A percentile compares a stretch with the other conserved stretches of the same genome.
phyloP scores from a whole-genome alignment of 805 yeast genomes.

The Pichia insulana region DNA sequence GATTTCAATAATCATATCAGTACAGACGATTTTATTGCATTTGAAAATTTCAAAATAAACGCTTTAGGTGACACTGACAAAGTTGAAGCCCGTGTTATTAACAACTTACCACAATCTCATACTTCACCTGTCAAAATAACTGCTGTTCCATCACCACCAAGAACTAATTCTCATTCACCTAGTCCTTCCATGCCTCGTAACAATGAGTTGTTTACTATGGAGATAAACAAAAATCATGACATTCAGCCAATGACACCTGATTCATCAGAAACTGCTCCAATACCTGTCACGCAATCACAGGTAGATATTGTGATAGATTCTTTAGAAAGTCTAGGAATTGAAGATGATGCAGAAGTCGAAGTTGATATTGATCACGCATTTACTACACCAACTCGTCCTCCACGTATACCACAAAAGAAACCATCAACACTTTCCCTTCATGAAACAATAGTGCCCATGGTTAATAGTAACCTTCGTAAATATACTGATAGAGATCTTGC shows the following conservation, averaged over 20 bases:
- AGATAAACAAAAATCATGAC: not conserved
- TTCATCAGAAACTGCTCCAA: not conserved
- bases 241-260: not conserved
- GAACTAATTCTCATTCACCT: constrained; percentile 6
- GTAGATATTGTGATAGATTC: constrained; percentile 3
- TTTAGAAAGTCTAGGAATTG: constrained; percentile 4
- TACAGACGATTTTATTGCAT: constrained; percentile 20
- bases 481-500: constrained; percentile 27
- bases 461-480: constrained; percentile 20
- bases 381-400: constrained; percentile 4
- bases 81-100: constrained; percentile 4
- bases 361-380: not conserved
- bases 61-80: constrained; percentile 8
- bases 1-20: constrained; percentile 20
- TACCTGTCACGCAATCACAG: constrained; percentile 7
- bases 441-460: constrained; percentile 7
- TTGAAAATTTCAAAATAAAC: constrained; percentile 17
- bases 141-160: constrained; percentile 11
- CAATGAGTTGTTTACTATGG: constrained; percentile 4
- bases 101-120: not conserved
- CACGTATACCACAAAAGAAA: not conserved
- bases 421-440: not conserved
- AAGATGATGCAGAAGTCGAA: not conserved
- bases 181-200: constrained; percentile 20
- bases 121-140: constrained; percentile 6